A percentile compares a stretch with the other conserved stretches of the same genome.
These are phyloP conservation scores for Boletus reticulatus DNA, from an alignment of 768 basidiomycete species.

Conservation along the genomic window DNA sequence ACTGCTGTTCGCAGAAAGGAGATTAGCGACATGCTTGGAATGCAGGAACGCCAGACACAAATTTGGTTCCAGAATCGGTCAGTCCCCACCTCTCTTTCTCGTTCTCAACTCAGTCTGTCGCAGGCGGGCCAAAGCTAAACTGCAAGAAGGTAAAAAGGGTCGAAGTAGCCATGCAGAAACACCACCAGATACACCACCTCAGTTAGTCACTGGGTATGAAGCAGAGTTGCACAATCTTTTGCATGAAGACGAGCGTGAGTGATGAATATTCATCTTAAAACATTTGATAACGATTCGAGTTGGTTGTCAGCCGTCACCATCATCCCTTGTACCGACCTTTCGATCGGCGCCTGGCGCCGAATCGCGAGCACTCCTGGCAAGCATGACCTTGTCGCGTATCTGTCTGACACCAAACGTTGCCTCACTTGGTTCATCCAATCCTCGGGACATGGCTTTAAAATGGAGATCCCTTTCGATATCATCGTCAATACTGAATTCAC, in stretches of 20 bases:
- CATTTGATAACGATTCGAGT: not conserved
- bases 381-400: slow-evolving; percentile 73
- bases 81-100: not conserved
- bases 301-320: slow-evolving; percentile 58
- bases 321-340: slow-evolving; percentile 72
- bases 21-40: slow-evolving; percentile 70
- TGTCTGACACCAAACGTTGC: slow-evolving; percentile 63
- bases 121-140: slow-evolving; percentile 82
- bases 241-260: slow-evolving; percentile 76
- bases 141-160: slow-evolving; percentile 57
- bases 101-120: not conserved
- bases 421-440: slow-evolving; percentile 81
- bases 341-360: slow-evolving; percentile 78
- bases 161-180: slow-evolving; percentile 34
- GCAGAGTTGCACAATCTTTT: slow-evolving; percentile 61
- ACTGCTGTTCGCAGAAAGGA: slow-evolving; percentile 69
- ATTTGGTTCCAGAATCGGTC: slow-evolving; percentile 88
- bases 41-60: slow-evolving; percentile 86
- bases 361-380: slow-evolving; percentile 53
- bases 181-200: slow-evolving; percentile 50
- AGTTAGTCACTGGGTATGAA: slow-evolving; percentile 51
- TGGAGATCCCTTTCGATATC: slow-evolving; percentile 72
- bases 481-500: slow-evolving; percentile 59
- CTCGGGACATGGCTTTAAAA: slow-evolving; percentile 74
- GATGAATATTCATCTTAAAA: not conserved